phyloP scores from a whole-genome alignment of 805 yeast species.

The Nakazawaea laoshanensis region DNA sequence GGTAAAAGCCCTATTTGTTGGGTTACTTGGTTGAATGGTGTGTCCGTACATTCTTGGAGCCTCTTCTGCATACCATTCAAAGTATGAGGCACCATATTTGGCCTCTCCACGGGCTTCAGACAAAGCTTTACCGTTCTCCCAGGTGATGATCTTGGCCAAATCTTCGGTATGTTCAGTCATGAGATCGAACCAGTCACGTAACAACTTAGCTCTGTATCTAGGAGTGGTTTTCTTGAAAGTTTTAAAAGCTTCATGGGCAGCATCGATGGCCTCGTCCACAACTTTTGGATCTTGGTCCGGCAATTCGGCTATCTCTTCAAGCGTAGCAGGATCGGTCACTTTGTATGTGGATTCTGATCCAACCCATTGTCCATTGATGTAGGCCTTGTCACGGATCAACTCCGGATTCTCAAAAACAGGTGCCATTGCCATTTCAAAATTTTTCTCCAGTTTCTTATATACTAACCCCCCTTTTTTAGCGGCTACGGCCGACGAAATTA shows the following conservation, averaged over 20 bases:
- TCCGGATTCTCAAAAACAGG: constrained; percentile 15
- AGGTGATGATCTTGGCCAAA: constrained; percentile 52
- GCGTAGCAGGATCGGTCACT: constrained; percentile 76
- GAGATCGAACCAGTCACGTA: constrained; percentile 42
- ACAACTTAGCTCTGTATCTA: constrained; percentile 46
- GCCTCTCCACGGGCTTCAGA: constrained; percentile 68
- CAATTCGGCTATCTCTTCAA: constrained; percentile 40
- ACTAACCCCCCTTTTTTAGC: no score
- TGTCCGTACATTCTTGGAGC: constrained; percentile 68
- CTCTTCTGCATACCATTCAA: constrained; percentile 85
- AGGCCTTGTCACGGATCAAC: constrained; percentile 49
- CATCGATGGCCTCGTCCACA: constrained; percentile 43
- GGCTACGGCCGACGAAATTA: no score
- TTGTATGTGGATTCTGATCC: constrained; percentile 37
- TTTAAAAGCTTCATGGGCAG: constrained; percentile 46
- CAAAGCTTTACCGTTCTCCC: constrained; percentile 70
- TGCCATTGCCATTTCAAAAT: constrained; percentile 1
- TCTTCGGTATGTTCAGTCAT: constrained; percentile 53
- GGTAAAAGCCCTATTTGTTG: constrained; percentile 43
- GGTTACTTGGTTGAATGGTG: constrained; percentile 43
- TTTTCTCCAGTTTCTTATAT: background rate
- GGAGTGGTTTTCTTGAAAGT: constrained; percentile 45
- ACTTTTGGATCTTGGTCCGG: constrained; percentile 45
- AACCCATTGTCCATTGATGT: constrained; percentile 71
- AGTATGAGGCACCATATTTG: constrained; percentile 60